Evolutionary conservation across 2,329 filamentous ascomycete genomes (phyloP).

Genomic region (Elsinoe fawcettii): DNA sequence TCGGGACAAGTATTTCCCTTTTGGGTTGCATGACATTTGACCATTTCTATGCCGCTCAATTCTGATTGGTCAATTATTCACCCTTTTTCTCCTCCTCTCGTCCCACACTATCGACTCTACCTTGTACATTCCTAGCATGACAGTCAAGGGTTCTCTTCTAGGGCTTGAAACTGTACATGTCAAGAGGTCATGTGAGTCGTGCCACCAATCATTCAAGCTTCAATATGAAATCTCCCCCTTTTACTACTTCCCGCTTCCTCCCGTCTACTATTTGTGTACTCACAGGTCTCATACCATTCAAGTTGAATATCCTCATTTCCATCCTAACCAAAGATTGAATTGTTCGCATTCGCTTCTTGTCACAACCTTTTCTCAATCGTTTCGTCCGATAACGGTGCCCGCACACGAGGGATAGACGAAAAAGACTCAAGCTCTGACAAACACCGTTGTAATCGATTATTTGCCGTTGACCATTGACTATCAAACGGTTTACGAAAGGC

Average conservation of each 20-base stretch:
- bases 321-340: background rate
- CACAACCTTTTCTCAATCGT: background rate
- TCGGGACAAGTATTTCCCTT: background rate
- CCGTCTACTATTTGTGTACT: background rate
- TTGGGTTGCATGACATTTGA: background rate
- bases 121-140: background rate
- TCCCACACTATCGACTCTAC: constrained; percentile 1
- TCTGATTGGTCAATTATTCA: constrained; percentile 7
- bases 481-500: constrained; percentile 8
- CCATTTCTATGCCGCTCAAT: background rate
- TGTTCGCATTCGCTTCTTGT: background rate
- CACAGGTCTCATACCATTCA: background rate
- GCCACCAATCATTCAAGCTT: background rate
- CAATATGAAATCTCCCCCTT: constrained; percentile 13
- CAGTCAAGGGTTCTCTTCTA: background rate
- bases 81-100: background rate
- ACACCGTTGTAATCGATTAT: constrained; percentile 15
- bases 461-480: constrained; percentile 10
- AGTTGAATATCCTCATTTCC: constrained; percentile 9
- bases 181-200: constrained; percentile 4
- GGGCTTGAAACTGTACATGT: background rate
- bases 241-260: constrained; percentile 3
- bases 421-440: constrained; percentile 15
- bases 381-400: background rate
- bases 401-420: background rate